These are phyloP conservation scores for Podosphaera fusca DNA, from an alignment of 2,329 filamentous ascomycete species.

Conservation along the genomic window DNA sequence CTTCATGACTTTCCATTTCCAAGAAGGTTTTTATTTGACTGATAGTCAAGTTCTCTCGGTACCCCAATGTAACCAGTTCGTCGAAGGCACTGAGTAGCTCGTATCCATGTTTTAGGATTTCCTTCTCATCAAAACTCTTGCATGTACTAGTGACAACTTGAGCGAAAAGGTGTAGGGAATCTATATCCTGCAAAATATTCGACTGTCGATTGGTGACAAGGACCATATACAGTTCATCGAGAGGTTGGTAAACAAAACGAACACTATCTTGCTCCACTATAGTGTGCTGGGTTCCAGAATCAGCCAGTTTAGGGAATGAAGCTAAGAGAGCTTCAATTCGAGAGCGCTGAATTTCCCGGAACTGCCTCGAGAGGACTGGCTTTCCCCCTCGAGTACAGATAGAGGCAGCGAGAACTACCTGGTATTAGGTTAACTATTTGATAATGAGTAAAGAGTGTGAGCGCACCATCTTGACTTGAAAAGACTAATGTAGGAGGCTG, in stretches of 20 bases:
- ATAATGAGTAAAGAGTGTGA: neutral
- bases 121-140: constrained; percentile 84
- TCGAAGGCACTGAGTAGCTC: constrained; percentile 93
- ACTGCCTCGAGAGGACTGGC: constrained; percentile 91
- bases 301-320: constrained; percentile 91
- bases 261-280: constrained; percentile 98
- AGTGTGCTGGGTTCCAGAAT: constrained; percentile 89
- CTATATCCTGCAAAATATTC: constrained; percentile 97
- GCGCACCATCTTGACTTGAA: neutral
- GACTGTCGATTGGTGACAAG: constrained; percentile 98
- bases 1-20: constrained; percentile 98
- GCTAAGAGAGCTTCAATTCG: constrained; percentile 90
- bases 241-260: constrained; percentile 94
- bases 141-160: constrained; percentile 94
- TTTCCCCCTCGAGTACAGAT: constrained; percentile 98
- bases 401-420: constrained; percentile 97
- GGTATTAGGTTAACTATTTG: constrained; percentile 6
- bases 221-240: constrained; percentile 99
- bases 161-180: constrained; percentile 90
- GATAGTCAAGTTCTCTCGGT: constrained; percentile 86
- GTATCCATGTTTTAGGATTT: constrained; percentile 86
- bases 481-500: neutral
- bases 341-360: constrained; percentile 91
- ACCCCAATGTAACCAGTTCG: constrained; percentile 85
- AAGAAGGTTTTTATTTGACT: constrained; percentile 98